These are phyloP conservation scores for Phyllosticta citribraziliensis DNA, from an alignment of 2,329 filamentous ascomycete genomes.

Conservation along the genomic window DNA sequence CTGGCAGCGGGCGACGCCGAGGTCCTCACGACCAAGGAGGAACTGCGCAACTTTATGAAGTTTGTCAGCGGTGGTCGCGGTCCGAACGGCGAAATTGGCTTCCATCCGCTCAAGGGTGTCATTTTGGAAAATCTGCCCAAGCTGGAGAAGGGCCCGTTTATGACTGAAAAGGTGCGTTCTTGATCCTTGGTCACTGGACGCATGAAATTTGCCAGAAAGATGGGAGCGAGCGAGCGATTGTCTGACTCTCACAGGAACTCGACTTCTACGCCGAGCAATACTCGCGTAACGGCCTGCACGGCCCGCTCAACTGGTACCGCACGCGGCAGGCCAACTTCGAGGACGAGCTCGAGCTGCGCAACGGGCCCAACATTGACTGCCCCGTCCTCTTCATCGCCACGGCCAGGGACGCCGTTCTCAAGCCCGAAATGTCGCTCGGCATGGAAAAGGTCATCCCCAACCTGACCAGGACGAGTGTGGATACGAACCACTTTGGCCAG, in stretches of 20 bases:
- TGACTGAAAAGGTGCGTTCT: slow-evolving; percentile 49
- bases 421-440: slow-evolving; percentile 56
- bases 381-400: slow-evolving; percentile 67
- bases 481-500: slow-evolving; percentile 73
- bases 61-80: slow-evolving; percentile 59
- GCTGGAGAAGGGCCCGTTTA: slow-evolving; percentile 47
- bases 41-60: slow-evolving; percentile 60
- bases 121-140: slow-evolving; percentile 52
- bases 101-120: slow-evolving; percentile 53
- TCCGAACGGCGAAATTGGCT: slow-evolving; percentile 45
- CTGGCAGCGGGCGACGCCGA: slow-evolving; percentile 45
- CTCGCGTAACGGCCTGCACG: slow-evolving; percentile 60
- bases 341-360: slow-evolving; percentile 50
- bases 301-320: slow-evolving; percentile 87
- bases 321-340: slow-evolving; percentile 61
- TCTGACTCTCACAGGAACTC: slow-evolving; percentile 42
- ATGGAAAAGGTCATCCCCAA: slow-evolving; percentile 62
- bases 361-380: slow-evolving; percentile 24
- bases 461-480: slow-evolving; percentile 56
- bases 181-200: not conserved
- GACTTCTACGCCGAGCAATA: slow-evolving; percentile 70
- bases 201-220: too few species aligned
- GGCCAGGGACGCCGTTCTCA: slow-evolving; percentile 60
- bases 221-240: too few species aligned
- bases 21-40: slow-evolving; percentile 43